Base-by-base conservation (phyloP, 2,329 filamentous ascomycete species). In the Beauveria pseudobassiana region DNA sequence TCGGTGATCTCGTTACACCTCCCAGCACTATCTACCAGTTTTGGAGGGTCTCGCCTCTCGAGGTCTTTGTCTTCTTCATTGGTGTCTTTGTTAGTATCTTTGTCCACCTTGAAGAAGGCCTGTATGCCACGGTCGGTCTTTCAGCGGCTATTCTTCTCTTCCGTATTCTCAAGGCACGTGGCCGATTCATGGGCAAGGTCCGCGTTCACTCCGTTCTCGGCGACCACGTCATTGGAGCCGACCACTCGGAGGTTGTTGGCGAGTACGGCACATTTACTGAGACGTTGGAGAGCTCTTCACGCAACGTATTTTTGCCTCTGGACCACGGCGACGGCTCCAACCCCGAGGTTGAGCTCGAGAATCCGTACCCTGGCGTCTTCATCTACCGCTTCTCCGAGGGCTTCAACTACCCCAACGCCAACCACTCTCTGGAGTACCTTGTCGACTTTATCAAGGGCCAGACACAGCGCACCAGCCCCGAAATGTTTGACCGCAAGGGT, bases 81-180 rank as follows among this genome's bases (percentile, higher is more conserved):
- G 91, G 91, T 75, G 91, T 96, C 6, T 71, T 96, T 22, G 87
- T 95, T 40, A 93, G 90, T 1, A 76, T 96, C 53, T 96, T 96
- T 74, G 82, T 83, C 26, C 85, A 80, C 49, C 96, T 96, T 64
- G 92, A 96, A 71, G 87, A 89, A 67, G 91, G 91, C 24, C 90
- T 96, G 67, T 96, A 96, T 76, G 86, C 87, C 46, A 93, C 91
- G 0, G 87, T 96, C 53, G 79, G 77, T 64, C 75, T 87, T 3
- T 93, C 90, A 0, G 81, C 84, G 24, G 89, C 84, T 0, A 75
- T 96, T 2, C 79, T 95, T 40, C 75, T 96, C 8, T 92, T 88
- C 81, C 87, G 91, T 46, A 79, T 92, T 40, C 85, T 92, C 69
- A 91, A 92, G 72, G 88, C 90, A 3, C 83, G 83, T 43, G 92